These are phyloP conservation scores for Bryoerythrophyllum caledonicum DNA, from an alignment of 225 moss, liverwort and hornwort species.

Conservation along the genomic window DNA sequence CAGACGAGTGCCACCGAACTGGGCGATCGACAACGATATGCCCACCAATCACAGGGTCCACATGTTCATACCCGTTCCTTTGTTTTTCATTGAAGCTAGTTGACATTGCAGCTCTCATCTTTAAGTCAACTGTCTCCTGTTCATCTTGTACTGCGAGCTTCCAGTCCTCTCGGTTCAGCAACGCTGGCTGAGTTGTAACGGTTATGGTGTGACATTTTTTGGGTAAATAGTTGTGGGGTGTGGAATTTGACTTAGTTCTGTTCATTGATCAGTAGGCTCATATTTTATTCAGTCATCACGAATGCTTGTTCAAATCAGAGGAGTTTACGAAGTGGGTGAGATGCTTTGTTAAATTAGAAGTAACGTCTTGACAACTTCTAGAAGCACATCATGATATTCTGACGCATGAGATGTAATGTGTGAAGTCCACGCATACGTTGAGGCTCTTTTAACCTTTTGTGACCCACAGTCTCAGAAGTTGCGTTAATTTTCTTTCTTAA, in stretches of 20 bases:
- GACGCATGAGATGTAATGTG: too few species aligned
- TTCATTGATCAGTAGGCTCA: background rate
- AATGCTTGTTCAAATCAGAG: background rate
- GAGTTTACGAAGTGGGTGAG: background rate
- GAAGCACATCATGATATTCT: too few species aligned
- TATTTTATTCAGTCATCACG: background rate
- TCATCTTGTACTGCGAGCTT: conserved; percentile 37
- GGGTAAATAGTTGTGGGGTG: conserved; percentile 31
- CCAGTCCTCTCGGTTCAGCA: conserved; percentile 37
- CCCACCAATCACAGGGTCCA: conserved; percentile 21
- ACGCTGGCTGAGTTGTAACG: conserved; percentile 48
- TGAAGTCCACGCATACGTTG: too few species aligned
- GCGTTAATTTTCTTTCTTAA: too few species aligned
- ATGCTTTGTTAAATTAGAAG: background rate
- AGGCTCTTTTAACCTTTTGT: too few species aligned
- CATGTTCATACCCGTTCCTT: conserved; percentile 46
- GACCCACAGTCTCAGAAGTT: too few species aligned
- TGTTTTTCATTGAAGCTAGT: conserved; percentile 44
- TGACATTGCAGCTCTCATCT: conserved; percentile 48
- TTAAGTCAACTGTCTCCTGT: conserved; percentile 33
- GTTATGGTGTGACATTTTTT: conserved; percentile 43
- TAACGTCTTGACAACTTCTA: background rate
- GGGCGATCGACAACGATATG: conserved; percentile 24
- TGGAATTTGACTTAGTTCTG: conserved; percentile 19
- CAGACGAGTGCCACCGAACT: conserved; percentile 21